Evolutionary conservation across 805 yeast genomes (phyloP).

Genomic region (Candida sithepensis): DNA sequence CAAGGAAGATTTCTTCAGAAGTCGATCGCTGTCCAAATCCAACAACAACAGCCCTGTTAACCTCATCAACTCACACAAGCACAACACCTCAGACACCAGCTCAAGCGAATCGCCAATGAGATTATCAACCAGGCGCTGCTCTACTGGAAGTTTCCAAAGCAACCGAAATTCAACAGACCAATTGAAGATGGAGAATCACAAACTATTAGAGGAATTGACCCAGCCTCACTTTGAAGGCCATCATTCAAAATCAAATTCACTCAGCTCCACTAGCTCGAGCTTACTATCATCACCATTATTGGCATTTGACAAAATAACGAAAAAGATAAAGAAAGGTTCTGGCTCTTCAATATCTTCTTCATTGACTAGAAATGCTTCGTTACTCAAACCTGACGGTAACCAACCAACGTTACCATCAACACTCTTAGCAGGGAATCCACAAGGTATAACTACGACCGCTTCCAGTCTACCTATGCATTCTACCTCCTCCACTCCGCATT

Average conservation of each 20-base stretch:
- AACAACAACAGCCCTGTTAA: neutral
- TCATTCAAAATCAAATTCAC: slow-evolving; percentile 1
- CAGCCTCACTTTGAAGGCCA: neutral
- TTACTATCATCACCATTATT: slow-evolving; percentile 5
- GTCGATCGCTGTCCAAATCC: slow-evolving; percentile 7
- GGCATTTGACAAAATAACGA: slow-evolving; percentile 12
- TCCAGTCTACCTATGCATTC: neutral
- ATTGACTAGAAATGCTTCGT: slow-evolving; percentile 5
- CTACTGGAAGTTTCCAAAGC: slow-evolving; percentile 8
- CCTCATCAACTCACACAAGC: neutral
- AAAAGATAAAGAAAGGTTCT: slow-evolving; percentile 11
- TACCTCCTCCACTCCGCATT: neutral
- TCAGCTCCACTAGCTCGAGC: slow-evolving; percentile 6
- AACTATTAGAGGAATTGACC: neutral
- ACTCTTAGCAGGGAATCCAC: neutral
- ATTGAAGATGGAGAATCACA: slow-evolving; percentile 1
- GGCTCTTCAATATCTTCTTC: slow-evolving; percentile 10
- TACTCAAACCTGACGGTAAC: slow-evolving; percentile 1
- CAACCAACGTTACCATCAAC: neutral
- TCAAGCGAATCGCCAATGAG: slow-evolving; percentile 10
- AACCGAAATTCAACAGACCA: neutral
- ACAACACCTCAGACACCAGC: neutral
- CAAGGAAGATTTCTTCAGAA: slow-evolving; percentile 18
- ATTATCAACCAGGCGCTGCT: slow-evolving; percentile 5
- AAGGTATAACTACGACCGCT: neutral